Evolutionary conservation across 129 eudicot genomes (phyloP), one percentile per base, ranked within the genome.

Genomic region (Saposhnikovia divaricata): DNA sequence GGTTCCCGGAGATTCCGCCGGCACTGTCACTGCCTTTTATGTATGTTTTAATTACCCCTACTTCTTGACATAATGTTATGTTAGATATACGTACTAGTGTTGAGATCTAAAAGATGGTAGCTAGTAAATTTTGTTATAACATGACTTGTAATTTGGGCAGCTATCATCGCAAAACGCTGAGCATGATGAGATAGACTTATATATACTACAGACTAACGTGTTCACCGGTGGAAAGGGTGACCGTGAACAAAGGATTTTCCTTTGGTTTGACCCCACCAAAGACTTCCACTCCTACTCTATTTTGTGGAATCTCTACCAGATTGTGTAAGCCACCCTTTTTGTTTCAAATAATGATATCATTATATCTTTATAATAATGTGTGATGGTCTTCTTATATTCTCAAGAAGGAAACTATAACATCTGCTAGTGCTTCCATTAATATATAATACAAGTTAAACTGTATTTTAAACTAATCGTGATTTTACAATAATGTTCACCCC

Each of bases 1-100:
- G 91, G 95, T 89, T 80, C 81, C 87, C 50, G 97, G 98, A 38
- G 98, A 93, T 80, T 93, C 98, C 68, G 98, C 97, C 76, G 98
- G 98, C 83, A 91, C 97, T 1, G 98, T 93, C 27, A 93, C 98
- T 74, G 98, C 98, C 77, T 93, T 93, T 78, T 93, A 93, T 84
- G 98, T 93, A 83, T 31, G 87, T 39, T 15, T n/a, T n/a, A n/a
- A n/a, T n/a, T 51, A 18, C 50, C 12, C 12, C 15, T 46, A 11
- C 50, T 16, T 46, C 47, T 3, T 65, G 6, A 3, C 18, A n/a
- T 46, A 10, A 9, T 19, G 21, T 6, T 21, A 5, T 57, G 65
- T 57, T 21, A 1, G n/a, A 57, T 23, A 18, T 59, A n/a, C n/a
- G n/a, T n/a, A 59, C 8, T 27, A 66, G 34, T 68, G 40, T 14